These are phyloP conservation scores for Pyrus communis DNA, from an alignment of 306 rosid species.

Conservation along the genomic window DNA sequence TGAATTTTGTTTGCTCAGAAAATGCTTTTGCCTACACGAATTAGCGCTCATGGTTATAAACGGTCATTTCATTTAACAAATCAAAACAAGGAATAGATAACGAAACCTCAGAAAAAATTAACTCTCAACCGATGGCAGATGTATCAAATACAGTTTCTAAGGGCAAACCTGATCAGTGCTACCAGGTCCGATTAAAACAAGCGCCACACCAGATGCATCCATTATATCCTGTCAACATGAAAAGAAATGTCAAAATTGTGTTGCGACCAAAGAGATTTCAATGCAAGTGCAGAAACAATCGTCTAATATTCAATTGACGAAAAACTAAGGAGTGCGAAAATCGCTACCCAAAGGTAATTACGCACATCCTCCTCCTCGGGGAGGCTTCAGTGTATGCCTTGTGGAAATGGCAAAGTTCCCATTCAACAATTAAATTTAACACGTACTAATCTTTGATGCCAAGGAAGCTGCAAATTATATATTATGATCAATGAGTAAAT, in stretches of 20 bases:
- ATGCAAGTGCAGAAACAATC: no score
- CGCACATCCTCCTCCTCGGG: not conserved
- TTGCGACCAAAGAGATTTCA: no score
- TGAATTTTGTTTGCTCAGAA: conserved; percentile 64
- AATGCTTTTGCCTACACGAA: conserved; percentile 63
- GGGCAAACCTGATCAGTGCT: conserved; percentile 62
- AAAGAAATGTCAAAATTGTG: not conserved
- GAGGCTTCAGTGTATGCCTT: no score
- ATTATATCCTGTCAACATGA: conserved; percentile 53
- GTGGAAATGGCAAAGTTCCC: not conserved
- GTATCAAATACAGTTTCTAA: not conserved
- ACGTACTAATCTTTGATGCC: no score
- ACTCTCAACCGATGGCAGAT: not conserved
- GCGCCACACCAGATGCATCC: conserved; percentile 83
- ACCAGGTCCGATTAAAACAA: conserved; percentile 92
- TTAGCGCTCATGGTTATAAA: conserved; percentile 11
- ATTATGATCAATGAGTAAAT: not conserved
- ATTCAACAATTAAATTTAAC: not conserved
- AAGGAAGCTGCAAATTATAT: no score
- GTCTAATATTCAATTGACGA: no score
- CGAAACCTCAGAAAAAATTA: not conserved
- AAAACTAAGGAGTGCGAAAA: no score
- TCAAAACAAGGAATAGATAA: not conserved
- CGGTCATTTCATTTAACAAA: not conserved
- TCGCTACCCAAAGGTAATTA: not conserved